These are phyloP conservation scores for Neonothopanus nambi DNA, from an alignment of 1,284 basidiomycete species.

Conservation along the genomic window DNA sequence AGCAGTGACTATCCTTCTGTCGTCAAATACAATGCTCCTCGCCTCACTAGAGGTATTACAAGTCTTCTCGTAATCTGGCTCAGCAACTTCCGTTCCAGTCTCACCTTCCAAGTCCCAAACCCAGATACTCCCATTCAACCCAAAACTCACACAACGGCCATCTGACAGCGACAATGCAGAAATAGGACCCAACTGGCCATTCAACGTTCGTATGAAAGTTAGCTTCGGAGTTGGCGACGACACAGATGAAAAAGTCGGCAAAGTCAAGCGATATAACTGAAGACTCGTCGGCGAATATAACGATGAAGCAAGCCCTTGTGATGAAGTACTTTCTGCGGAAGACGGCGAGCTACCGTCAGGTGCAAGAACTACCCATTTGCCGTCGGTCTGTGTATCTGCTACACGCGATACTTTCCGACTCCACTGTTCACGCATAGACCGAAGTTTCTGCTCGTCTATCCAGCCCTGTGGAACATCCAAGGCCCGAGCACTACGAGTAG, in stretches of 20 bases:
- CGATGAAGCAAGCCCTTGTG: constrained; percentile 22
- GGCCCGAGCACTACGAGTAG: constrained; percentile 63
- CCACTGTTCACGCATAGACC: constrained; percentile 72
- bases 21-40: constrained; percentile 65
- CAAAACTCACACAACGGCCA: constrained; percentile 75
- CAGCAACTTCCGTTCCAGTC: constrained; percentile 58
- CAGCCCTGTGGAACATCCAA: constrained; percentile 71
- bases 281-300: constrained; percentile 53
- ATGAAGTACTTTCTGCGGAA: constrained; percentile 22
- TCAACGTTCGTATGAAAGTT: constrained; percentile 67
- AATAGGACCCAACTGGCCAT: constrained; percentile 68
- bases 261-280: constrained; percentile 71
- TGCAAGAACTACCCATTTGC: constrained; percentile 80
- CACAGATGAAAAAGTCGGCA: constrained; percentile 51
- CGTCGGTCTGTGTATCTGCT: constrained; percentile 73
- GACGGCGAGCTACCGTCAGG: constrained; percentile 44
- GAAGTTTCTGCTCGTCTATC: constrained; percentile 65
- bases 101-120: constrained; percentile 80
- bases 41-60: constrained; percentile 23
- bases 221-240: constrained; percentile 57
- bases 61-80: constrained; percentile 24
- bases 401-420: constrained; percentile 67
- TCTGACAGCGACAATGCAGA: constrained; percentile 70
- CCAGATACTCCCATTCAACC: constrained; percentile 72
- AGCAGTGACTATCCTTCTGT: constrained; percentile 65